These are phyloP conservation scores for Dothideomycetes sp. DNA, from an alignment of 2,329 filamentous ascomycete species.

Conservation along the genomic window DNA sequence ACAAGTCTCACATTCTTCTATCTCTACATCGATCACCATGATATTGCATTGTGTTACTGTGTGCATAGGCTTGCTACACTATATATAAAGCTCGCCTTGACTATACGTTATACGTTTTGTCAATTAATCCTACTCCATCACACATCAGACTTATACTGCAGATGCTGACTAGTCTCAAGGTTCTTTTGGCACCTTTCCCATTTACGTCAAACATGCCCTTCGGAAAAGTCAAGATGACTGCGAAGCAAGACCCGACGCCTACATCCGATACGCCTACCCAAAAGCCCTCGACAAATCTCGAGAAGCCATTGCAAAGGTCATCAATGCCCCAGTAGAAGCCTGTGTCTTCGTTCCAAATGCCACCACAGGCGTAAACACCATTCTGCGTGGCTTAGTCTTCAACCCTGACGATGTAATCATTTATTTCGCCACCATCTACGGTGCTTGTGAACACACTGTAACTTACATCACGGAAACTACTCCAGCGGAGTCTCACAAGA, in stretches of 20 bases:
- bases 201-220: constrained; percentile 48
- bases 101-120: neutral
- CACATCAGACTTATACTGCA: neutral
- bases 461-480: constrained; percentile 63
- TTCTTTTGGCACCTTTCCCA: constrained; percentile 72
- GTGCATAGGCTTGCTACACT: no score
- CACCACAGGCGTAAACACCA: constrained; percentile 66
- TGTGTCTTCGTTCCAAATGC: constrained; percentile 76
- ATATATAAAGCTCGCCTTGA: no score
- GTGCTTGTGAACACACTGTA: constrained; percentile 64
- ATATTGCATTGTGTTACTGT: no score
- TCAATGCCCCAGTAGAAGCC: constrained; percentile 57
- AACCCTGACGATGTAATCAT: constrained; percentile 64
- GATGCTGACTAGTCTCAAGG: constrained; percentile 37
- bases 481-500: constrained; percentile 40
- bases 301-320: constrained; percentile 51
- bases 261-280: constrained; percentile 62
- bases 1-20: constrained; percentile 4
- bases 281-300: constrained; percentile 56
- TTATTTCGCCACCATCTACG: constrained; percentile 71
- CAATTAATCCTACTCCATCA: neutral
- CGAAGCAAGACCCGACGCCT: constrained; percentile 64
- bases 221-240: constrained; percentile 55
- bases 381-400: constrained; percentile 68
- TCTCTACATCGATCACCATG: neutral